Base-by-base conservation (phyloP, 2,329 filamentous ascomycete genomes). In the Fusarium pseudonygamai region DNA sequence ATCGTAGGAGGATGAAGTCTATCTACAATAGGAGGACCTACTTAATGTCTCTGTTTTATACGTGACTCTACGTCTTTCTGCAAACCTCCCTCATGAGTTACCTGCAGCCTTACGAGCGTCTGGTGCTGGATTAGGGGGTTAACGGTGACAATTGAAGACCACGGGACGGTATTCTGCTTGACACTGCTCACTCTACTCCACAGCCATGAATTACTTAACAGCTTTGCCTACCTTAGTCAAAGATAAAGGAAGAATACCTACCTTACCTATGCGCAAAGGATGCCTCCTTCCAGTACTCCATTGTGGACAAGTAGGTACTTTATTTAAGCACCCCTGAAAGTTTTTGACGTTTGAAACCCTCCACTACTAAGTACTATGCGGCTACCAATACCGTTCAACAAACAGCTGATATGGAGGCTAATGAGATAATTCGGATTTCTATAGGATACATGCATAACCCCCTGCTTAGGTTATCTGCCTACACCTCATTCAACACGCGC, bases 401-500 rank as follows among this genome's bases (percentile, higher is more conserved):
- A 49, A 69, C 26, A 24, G 12, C 28, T 42, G n/a, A 30, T 32
- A 62, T 34, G 14, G 14, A 34, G 22, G 42, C 24, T 37, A 40
- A 45, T 39, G 39, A 36, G 18, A 30, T 45, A n/a, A 46, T 46
- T 26, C 26, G 20, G 34, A 40, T 24, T 11, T 36, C 37, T 39
- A 24, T 37, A 53, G 50, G 50, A 59, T 65, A 60, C 53, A 39
- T 57, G 39, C 46, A 68, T 45, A 42, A 22, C 45, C 32, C 43
- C 45, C 45, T 56, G 63, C 18, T 36, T 26, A 26, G 32, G 10
- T 26, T 26, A 36, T 40, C 30, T 12, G 13, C 49, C 55, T 13
- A 24, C 16, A 24, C 18, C 64, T 58, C 46, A 70, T 53, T 72
- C 64, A 45, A 56, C 37, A 45, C 70, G 77, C 24, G 58, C 50